Percentiles rank a stretch among this genome's conserved stretches.
These are phyloP conservation scores for Pisolithus tinctorius DNA, from an alignment of 768 basidiomycete species.

Conservation along the genomic window DNA sequence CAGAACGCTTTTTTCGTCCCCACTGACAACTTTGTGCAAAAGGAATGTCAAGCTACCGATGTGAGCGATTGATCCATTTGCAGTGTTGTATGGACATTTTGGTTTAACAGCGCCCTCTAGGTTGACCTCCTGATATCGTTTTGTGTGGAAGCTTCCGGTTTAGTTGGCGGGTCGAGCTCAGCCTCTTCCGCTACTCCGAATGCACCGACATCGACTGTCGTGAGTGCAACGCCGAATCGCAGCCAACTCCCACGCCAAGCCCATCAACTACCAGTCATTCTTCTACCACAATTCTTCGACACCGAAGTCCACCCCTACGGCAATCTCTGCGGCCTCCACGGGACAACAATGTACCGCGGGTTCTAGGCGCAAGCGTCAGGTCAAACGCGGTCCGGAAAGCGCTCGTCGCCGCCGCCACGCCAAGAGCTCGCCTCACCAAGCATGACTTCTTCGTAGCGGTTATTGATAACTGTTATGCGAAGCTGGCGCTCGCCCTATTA, in stretches of 20 bases:
- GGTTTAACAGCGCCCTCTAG: constrained; percentile 15
- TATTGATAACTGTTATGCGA: constrained; percentile 3
- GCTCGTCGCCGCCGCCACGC: background rate
- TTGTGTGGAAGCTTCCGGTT: constrained; percentile 31
- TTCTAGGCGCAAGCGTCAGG: background rate
- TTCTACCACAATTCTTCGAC: background rate
- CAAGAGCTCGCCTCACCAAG: background rate
- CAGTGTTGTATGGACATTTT: background rate
- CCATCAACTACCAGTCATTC: background rate
- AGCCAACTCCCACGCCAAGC: background rate
- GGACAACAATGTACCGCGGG: background rate
- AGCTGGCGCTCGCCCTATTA: background rate
- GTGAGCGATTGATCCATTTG: constrained; percentile 24
- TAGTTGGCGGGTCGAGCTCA: constrained; percentile 3
- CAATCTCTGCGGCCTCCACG: background rate
- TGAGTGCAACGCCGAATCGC: background rate
- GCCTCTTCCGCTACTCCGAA: background rate
- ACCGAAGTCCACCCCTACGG: background rate
- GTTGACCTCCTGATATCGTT: constrained; percentile 44
- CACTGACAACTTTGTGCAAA: constrained; percentile 42
- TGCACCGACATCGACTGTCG: background rate
- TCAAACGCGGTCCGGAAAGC: background rate
- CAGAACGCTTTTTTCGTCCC: constrained; percentile 38
- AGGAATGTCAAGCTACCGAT: constrained; percentile 36
- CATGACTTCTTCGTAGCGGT: constrained; percentile 1